Percentiles rank a stretch among this genome's conserved stretches.
Conservation (phyloP, 2,329 filamentous ascomycete species). For the Hypoxylon sp. region DNA sequence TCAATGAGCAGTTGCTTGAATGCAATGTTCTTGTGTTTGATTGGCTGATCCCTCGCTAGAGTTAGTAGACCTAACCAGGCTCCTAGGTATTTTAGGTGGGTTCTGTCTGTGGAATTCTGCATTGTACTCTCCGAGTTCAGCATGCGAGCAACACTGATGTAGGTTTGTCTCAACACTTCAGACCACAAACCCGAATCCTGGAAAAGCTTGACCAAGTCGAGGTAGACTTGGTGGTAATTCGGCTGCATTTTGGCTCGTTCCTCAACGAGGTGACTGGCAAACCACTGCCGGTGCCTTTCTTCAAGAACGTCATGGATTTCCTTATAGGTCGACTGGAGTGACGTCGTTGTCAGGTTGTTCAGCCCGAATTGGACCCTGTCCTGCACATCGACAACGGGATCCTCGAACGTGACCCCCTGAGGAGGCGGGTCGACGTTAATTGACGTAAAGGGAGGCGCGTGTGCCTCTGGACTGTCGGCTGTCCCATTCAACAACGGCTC, state of each 20-base stretch:
- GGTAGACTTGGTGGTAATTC: slow-evolving; percentile 94
- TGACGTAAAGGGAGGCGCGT: slow-evolving; percentile 80
- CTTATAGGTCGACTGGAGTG: slow-evolving; percentile 84
- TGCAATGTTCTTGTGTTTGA: slow-evolving; percentile 95
- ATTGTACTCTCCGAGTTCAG: slow-evolving; percentile 91
- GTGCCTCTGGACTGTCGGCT: slow-evolving; percentile 76
- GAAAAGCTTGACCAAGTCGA: slow-evolving; percentile 88
- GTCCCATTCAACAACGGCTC: slow-evolving; percentile 78
- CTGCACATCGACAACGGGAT: slow-evolving; percentile 86
- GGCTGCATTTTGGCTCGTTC: slow-evolving; percentile 97
- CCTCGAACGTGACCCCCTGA: slow-evolving; percentile 77
- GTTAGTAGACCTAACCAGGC: slow-evolving; percentile 95
- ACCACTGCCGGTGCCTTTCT: slow-evolving; percentile 92
- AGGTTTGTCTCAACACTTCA: slow-evolving; percentile 94
- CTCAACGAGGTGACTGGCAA: slow-evolving; percentile 93
- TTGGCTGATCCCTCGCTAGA: slow-evolving; percentile 92
- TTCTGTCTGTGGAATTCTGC: slow-evolving; percentile 85
- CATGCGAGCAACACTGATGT: slow-evolving; percentile 85
- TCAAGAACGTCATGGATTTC: slow-evolving; percentile 86
- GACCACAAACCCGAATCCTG: slow-evolving; percentile 84
- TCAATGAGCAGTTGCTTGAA: slow-evolving; percentile 97
- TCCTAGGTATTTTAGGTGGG: slow-evolving; percentile 92
- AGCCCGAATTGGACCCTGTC: slow-evolving; percentile 96
- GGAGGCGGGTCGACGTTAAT: slow-evolving; percentile 81
- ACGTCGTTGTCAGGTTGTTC: slow-evolving; percentile 95